These are phyloP conservation scores for Candida glucosophila DNA, from an alignment of 1,139 yeast genomes.

Conservation along the genomic window DNA sequence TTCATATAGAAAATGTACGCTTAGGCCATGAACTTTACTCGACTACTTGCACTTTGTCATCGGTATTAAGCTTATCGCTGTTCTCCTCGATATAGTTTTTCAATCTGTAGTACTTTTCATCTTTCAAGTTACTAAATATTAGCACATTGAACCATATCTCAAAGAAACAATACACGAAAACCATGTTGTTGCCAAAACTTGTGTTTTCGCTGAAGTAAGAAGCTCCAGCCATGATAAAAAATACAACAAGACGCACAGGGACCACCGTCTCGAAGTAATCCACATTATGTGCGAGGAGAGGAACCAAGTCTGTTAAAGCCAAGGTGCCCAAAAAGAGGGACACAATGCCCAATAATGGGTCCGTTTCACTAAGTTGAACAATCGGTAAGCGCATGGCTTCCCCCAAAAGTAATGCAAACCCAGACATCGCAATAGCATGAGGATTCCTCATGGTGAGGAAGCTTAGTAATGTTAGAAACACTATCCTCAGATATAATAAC, in stretches of 20 bases:
- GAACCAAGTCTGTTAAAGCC: conserved; percentile 48
- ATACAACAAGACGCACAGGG: conserved; percentile 54
- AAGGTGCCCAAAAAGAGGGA: conserved; percentile 35
- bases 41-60: conserved; percentile 19
- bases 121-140: conserved; percentile 54
- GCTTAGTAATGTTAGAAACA: conserved; percentile 36
- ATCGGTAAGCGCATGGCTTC: conserved; percentile 49
- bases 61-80: conserved; percentile 22
- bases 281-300: conserved; percentile 47
- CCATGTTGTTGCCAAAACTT: conserved; percentile 49
- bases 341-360: conserved; percentile 46
- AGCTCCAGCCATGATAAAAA: conserved; percentile 43
- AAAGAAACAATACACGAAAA: conserved; percentile 52
- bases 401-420: conserved; percentile 47
- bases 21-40: conserved; percentile 6
- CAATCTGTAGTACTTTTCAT: conserved; percentile 44
- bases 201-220: conserved; percentile 33
- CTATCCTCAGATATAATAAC: conserved; percentile 40
- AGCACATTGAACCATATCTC: conserved; percentile 69
- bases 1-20: no score
- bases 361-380: conserved; percentile 30
- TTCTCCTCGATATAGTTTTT: conserved; percentile 30
- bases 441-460: conserved; percentile 58
- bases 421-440: conserved; percentile 27
- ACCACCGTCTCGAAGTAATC: conserved; percentile 58